These are phyloP conservation scores for Boletus reticulatus DNA, from an alignment of 768 basidiomycete species.

Conservation along the genomic window DNA sequence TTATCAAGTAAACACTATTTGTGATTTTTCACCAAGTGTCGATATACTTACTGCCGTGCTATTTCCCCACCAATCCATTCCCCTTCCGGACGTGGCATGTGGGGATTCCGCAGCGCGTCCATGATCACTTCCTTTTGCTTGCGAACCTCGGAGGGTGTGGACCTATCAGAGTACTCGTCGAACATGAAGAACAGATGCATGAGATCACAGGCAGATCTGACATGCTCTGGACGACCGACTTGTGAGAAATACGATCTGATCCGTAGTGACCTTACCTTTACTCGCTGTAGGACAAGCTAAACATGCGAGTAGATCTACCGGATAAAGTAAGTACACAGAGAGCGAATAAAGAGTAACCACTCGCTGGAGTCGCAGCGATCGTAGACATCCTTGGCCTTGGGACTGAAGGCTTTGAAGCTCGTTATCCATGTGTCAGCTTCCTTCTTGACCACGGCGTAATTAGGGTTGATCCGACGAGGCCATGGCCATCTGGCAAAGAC, in stretches of 20 bases:
- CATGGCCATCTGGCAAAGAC: conserved; percentile 13
- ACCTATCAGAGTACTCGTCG: conserved; percentile 50
- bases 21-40: neutral
- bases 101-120: conserved; percentile 15
- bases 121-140: conserved; percentile 21
- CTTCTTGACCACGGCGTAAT: conserved; percentile 1
- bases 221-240: conserved; percentile 6
- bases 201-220: conserved; percentile 44
- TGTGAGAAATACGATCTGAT: neutral
- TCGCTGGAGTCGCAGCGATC: conserved; percentile 7
- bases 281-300: conserved; percentile 5
- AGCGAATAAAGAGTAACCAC: neutral
- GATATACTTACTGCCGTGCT: conserved; percentile 13
- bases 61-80: conserved; percentile 21
- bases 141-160: conserved; percentile 28
- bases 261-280: conserved; percentile 2
- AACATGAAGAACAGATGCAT: conserved; percentile 51
- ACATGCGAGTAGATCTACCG: conserved; percentile 8
- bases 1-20: neutral
- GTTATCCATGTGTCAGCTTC: conserved; percentile 9
- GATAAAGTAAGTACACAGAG: neutral
- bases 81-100: conserved; percentile 5
- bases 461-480: conserved; percentile 9
- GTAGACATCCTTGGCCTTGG: conserved; percentile 10
- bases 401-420: conserved; percentile 7